Evolutionary conservation across 2,329 filamentous ascomycete genomes (phyloP).

Genomic region (Nemania sp.): DNA sequence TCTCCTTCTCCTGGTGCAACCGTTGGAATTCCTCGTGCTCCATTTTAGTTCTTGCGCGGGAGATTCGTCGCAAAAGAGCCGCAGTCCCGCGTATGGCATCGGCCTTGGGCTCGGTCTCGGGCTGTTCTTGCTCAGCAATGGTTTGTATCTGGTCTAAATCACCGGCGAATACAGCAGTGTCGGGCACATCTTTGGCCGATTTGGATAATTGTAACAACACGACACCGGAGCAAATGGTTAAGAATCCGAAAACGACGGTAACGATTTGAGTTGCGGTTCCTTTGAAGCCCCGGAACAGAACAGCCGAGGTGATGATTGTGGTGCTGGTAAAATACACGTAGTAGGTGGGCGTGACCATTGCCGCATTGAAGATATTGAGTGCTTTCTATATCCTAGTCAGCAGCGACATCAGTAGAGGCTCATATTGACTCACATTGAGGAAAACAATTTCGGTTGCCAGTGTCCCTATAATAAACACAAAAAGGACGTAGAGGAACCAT

Average conservation of each 20-base stretch:
- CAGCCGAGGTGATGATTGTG: slow-evolving; percentile 90
- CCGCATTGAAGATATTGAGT: slow-evolving; percentile 93
- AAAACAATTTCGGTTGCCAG: slow-evolving; percentile 93
- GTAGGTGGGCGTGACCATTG: slow-evolving; percentile 95
- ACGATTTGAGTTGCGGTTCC: slow-evolving; percentile 79
- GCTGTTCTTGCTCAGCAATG: slow-evolving; percentile 91
- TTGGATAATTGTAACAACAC: slow-evolving; percentile 95
- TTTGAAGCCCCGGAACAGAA: slow-evolving; percentile 93
- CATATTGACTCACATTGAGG: slow-evolving; percentile 74
- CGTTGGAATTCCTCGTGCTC: slow-evolving; percentile 80
- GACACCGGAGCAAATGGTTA: slow-evolving; percentile 91
- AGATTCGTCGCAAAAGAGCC: slow-evolving; percentile 84
- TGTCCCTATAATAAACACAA: slow-evolving; percentile 89
- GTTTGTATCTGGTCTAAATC: slow-evolving; percentile 95
- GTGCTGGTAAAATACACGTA: slow-evolving; percentile 98
- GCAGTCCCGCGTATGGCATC: slow-evolving; percentile 92
- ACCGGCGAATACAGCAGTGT: slow-evolving; percentile 87
- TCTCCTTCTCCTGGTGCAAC: slow-evolving; percentile 76
- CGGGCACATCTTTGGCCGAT: slow-evolving; percentile 95
- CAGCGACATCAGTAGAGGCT: slow-evolving; percentile 1
- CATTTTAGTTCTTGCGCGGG: slow-evolving; percentile 73
- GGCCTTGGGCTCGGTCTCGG: slow-evolving; percentile 94
- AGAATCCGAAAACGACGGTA: slow-evolving; percentile 90
- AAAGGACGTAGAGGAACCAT: slow-evolving; percentile 92
- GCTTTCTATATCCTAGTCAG: slow-evolving; percentile 78